phyloP scores from a whole-genome alignment of 768 basidiomycete genomes.

The Trametes sanguinea region DNA sequence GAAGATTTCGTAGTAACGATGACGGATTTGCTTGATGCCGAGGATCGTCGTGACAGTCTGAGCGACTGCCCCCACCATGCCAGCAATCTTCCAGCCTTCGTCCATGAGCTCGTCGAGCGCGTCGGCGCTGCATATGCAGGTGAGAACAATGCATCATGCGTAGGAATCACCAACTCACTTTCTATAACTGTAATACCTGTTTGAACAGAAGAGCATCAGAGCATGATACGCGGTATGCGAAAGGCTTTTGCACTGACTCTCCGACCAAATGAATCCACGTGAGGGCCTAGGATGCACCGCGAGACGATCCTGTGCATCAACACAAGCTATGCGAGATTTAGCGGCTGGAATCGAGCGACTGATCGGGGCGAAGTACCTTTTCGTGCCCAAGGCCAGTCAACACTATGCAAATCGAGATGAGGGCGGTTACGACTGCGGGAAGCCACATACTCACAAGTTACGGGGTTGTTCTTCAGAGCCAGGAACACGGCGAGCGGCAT shows the following conservation, averaged over 20 bases:
- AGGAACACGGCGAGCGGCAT: slow-evolving; percentile 53
- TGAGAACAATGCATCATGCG: not conserved
- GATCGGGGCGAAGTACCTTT: slow-evolving; percentile 29
- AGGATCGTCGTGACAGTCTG: slow-evolving; percentile 40
- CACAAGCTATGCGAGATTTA: slow-evolving; percentile 33
- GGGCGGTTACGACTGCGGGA: not conserved
- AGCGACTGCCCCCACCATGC: slow-evolving; percentile 29
- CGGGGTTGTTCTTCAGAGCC: slow-evolving; percentile 55
- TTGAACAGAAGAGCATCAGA: not conserved
- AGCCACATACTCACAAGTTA: slow-evolving; percentile 38
- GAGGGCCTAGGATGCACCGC: slow-evolving; percentile 41
- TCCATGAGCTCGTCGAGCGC: not conserved
- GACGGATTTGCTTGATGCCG: slow-evolving; percentile 43
- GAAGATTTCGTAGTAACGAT: slow-evolving; percentile 45
- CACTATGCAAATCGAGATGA: slow-evolving; percentile 31
- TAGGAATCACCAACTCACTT: not conserved
- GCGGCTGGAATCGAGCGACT: no score
- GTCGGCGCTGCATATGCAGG: not conserved
- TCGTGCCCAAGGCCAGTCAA: slow-evolving; percentile 58
- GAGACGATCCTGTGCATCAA: slow-evolving; percentile 48
- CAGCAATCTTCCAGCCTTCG: slow-evolving; percentile 23
- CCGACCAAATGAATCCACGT: slow-evolving; percentile 47
- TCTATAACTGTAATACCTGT: slow-evolving; percentile 2
- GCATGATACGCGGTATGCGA: not conserved
- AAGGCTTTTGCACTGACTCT: slow-evolving; percentile 19